Percentiles rank a stretch among this genome's conserved stretches.
phyloP scores from a whole-genome alignment of 2,329 filamentous ascomycete species.

The Fusarium sp. region DNA sequence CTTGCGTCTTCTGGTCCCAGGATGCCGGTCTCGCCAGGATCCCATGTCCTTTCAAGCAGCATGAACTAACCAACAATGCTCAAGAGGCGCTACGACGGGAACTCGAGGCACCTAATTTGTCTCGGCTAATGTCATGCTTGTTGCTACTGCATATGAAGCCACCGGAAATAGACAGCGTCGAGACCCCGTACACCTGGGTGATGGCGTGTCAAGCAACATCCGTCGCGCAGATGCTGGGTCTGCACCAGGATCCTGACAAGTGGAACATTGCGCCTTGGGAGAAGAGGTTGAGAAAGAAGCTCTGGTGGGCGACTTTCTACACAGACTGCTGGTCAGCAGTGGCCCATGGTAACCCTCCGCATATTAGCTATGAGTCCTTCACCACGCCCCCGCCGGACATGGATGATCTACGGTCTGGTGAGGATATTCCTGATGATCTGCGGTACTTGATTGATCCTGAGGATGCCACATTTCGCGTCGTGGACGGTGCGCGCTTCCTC shows the following conservation, averaged over 20 bases:
- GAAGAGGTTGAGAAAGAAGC: slow-evolving; percentile 56
- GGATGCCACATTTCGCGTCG: slow-evolving; percentile 50
- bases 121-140: slow-evolving; percentile 60
- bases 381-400: slow-evolving; percentile 54
- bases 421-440: slow-evolving; percentile 54
- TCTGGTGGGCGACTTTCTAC: slow-evolving; percentile 60
- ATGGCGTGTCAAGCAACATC: slow-evolving; percentile 58
- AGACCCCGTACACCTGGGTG: slow-evolving; percentile 60
- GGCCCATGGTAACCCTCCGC: slow-evolving; percentile 61
- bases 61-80: slow-evolving; percentile 56
- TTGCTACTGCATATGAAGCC: slow-evolving; percentile 60
- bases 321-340: slow-evolving; percentile 60
- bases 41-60: slow-evolving; percentile 54
- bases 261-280: slow-evolving; percentile 60
- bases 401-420: slow-evolving; percentile 58
- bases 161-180: slow-evolving; percentile 59
- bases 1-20: slow-evolving; percentile 56
- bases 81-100: slow-evolving; percentile 58
- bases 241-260: slow-evolving; percentile 57
- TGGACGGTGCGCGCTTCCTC: slow-evolving; percentile 54
- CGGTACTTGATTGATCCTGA: slow-evolving; percentile 51
- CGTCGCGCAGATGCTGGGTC: slow-evolving; percentile 59
- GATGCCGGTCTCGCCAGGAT: slow-evolving; percentile 47
- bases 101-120: slow-evolving; percentile 60
- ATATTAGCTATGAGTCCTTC: slow-evolving; percentile 56